Base-by-base conservation (phyloP, 257 asterid genomes). In the Cinchona pubescens region DNA sequence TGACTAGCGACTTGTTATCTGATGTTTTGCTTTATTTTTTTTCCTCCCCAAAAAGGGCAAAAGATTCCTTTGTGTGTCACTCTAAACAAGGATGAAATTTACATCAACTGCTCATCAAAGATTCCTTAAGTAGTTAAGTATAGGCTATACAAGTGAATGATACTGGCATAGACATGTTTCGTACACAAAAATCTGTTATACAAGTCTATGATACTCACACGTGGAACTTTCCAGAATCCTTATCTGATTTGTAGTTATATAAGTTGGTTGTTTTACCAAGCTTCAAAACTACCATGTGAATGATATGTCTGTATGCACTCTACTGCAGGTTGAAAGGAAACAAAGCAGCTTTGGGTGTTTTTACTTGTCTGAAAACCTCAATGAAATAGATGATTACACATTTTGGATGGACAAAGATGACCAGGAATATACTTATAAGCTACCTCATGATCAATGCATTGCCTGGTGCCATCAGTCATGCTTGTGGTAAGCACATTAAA, bases 361-460 rank as follows among this genome's bases (percentile, higher is more conserved):
- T 86, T 95, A 95, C 86, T 83, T 95, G 73, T 87, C 96, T 63
- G 98, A 95, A 83, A 90, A 88, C 89, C 96, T 95, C 56, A 85
- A 92, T 78, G 97, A 90, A 79, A 85, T 89, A 80, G 96, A 92
- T 84, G 96, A 91, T 60, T 87, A 89, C 86, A 86, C 97, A 73
- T 89, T 87, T 79, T 87, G 97, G 99, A 78, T 88, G 72, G 94
- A 88, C 77, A 87, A 87, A 76, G 91, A 91, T 79, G 87, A 83
- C 49, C 83, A 81, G 69, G 90, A 83, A 70, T 71, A 85, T 68
- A 80, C 61, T 29, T 72, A 82, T 69, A 91, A 82, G 68, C 78
- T 67, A 34, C 82, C 80, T 74, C 87, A 87, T 68, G 96, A n/a
- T n/a, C n/a, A n/a, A n/a, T n/a, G n/a, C 96, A 68, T 83, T 92